Conservation (phyloP, 148 eudicot genomes). For the Chenopodium formosanum region DNA sequence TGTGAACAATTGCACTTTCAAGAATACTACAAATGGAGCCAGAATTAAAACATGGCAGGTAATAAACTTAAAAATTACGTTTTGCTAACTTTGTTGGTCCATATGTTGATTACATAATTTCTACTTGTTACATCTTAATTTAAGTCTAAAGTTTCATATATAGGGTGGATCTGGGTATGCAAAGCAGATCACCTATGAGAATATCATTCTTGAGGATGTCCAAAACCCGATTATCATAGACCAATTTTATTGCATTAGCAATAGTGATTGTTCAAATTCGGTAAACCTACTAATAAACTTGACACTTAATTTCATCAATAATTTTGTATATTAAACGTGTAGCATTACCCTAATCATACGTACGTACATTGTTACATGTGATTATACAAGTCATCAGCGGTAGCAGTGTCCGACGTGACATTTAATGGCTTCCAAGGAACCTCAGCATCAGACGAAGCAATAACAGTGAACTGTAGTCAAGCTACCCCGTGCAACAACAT, state of each 20-base stretch:
- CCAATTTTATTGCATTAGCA: constrained; percentile 36
- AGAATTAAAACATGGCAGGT: constrained; percentile 80
- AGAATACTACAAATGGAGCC: constrained; percentile 32
- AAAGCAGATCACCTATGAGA: constrained; percentile 37
- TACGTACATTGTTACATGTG: too few species aligned
- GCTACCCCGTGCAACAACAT: constrained; percentile 6
- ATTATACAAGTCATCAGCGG: constrained; percentile 6
- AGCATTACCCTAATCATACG: too few species aligned
- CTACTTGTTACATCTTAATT: not conserved
- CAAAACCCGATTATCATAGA: constrained; percentile 50
- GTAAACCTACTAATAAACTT: not conserved
- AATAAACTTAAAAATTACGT: not conserved
- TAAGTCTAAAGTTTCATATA: not conserved
- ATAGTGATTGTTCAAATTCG: not conserved
- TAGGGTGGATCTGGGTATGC: constrained; percentile 59
- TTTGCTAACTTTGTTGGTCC: too few species aligned
- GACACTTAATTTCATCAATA: not conserved
- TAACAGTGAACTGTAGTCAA: constrained; percentile 21
- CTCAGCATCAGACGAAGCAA: constrained; percentile 11
- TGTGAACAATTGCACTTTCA: constrained; percentile 39
- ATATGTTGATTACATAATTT: too few species aligned
- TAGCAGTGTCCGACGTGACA: constrained; percentile 1
- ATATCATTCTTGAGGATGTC: constrained; percentile 32
- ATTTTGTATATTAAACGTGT: too few species aligned
- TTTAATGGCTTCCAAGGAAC: constrained; percentile 18